Evolutionary conservation across 495 filamentous ascomycete genomes (phyloP), one percentile per base, ranked within the genome.

Genomic region (Aspergillus heteromorphus): DNA sequence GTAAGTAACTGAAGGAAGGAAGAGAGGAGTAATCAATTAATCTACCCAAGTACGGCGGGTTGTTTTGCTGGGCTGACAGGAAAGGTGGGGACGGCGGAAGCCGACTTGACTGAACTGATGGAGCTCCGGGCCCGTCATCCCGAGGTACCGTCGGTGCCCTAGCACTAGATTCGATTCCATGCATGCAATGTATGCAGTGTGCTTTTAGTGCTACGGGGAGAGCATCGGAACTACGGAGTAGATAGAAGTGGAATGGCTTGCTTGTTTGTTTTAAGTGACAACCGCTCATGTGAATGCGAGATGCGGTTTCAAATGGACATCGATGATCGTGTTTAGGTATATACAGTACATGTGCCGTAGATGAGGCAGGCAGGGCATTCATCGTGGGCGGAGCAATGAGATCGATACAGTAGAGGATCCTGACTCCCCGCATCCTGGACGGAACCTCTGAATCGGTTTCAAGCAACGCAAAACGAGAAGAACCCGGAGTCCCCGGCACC

Each of bases 291-390:
- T n/a, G n/a, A n/a, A n/a, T n/a, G n/a, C n/a, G n/a, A n/a, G n/a
- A n/a, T n/a, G n/a, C n/a, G n/a, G 23, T 27, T 27, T 16, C 29
- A 11, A 6, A 29, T 27, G 23, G 17, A 45, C n/a, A 30, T 53
- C 30, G 27, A 42, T 19, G 11, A 43, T 29, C 40, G 16, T 21
- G 48, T 27, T 40, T 40, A 48, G 25, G 45, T 45, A 43, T 53
- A 20, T 53, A 34, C 42, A 52, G 36, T 27, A 53, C 42, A 53
- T 45, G n/a, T 53, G 50, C 50, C 50, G 27, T 23, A 20, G 17
- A 43, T 23, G n/a, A 27, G 30, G 41, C 40, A 27, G 30, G 41
- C 40, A 53, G 40, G 38, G 34, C 16, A 45, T 31, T 53, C 40
- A 53, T 21, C 40, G 21, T 38, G 31, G 38, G 23, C 6, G 14